Percentiles rank a stretch among this genome's conserved stretches.
Evolutionary conservation across 371 early-diverging fungal species (phyloP).

Genomic region (Mortierella sp.): DNA sequence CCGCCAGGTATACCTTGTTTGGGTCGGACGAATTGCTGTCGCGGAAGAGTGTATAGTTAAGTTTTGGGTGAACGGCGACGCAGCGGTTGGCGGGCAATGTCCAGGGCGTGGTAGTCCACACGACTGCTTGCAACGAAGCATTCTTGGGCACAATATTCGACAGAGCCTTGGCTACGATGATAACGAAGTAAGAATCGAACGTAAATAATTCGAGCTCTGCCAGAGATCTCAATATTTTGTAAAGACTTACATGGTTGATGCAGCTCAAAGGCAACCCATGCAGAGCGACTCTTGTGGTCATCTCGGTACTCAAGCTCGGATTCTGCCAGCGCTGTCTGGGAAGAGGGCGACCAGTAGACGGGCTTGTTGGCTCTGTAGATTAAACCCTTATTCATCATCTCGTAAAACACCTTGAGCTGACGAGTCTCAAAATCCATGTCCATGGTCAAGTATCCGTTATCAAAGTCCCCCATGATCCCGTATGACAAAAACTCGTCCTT

Average conservation of each 20-base stretch:
- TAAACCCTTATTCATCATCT: constrained; percentile 78
- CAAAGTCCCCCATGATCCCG: constrained; percentile 90
- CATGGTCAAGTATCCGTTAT: constrained; percentile 82
- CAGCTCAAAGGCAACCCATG: constrained; percentile 77
- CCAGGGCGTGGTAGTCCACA: constrained; percentile 99
- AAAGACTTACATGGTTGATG: constrained; percentile 57
- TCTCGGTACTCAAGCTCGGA: constrained; percentile 92
- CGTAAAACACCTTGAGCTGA: constrained; percentile 81
- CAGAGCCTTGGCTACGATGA: constrained; percentile 19
- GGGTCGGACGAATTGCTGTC: constrained; percentile 26
- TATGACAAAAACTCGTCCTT: constrained; percentile 75
- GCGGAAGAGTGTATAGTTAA: constrained; percentile 75
- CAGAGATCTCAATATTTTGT: no score
- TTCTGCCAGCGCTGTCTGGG: constrained; percentile 93
- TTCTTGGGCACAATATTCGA: constrained; percentile 12
- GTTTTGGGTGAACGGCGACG: constrained; percentile 79
- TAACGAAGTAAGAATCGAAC: neutral
- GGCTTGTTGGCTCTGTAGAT: constrained; percentile 70
- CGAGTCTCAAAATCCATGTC: constrained; percentile 82
- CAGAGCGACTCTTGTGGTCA: constrained; percentile 79
- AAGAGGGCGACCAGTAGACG: constrained; percentile 94
- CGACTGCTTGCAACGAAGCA: constrained; percentile 64
- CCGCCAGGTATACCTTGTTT: constrained; percentile 60
- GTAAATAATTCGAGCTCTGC: no score
- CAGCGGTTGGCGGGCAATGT: constrained; percentile 93